phyloP scores from a whole-genome alignment of 805 yeast genomes.

The Torulaspora franciscae region DNA sequence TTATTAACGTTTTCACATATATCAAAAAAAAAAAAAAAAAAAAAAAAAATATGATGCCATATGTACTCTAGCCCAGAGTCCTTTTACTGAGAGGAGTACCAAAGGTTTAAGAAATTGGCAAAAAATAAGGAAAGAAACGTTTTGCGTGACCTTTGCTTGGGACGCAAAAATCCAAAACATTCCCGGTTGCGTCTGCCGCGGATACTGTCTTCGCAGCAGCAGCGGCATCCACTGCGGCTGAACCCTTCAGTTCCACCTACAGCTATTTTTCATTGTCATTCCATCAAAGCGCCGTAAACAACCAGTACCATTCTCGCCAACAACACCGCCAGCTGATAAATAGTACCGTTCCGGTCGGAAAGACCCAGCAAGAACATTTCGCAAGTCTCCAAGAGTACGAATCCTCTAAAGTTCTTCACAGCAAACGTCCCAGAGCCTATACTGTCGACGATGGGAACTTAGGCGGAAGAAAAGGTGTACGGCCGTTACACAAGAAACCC shows the following conservation, averaged over 20 bases:
- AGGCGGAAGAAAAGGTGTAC: constrained; percentile 3
- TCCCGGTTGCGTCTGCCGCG: constrained; percentile 9
- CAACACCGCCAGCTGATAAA: constrained; percentile 5
- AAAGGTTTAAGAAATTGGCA: no score
- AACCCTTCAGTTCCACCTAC: constrained; percentile 7
- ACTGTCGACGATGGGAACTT: not conserved
- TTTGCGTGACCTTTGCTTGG: no score
- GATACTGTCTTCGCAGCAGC: constrained; percentile 6
- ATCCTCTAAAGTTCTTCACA: constrained; percentile 1
- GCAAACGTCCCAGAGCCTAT: constrained; percentile 1
- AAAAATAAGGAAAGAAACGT: no score
- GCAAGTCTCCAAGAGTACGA: constrained; percentile 1
- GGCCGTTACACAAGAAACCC: not conserved
- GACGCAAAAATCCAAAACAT: no score
- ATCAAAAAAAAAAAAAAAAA: no score
- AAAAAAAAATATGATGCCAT: no score
- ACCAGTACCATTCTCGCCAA: constrained; percentile 1
- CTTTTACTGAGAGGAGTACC: no score
- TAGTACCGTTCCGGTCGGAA: not conserved
- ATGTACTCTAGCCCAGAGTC: no score
- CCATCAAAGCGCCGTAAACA: constrained; percentile 2
- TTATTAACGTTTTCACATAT: no score
- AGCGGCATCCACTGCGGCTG: constrained; percentile 6
- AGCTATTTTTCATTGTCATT: constrained; percentile 4
- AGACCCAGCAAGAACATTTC: constrained; percentile 2